Evolutionary conservation across 148 eudicot genomes (phyloP).

Genomic region (Pharnaceum exiguum): DNA sequence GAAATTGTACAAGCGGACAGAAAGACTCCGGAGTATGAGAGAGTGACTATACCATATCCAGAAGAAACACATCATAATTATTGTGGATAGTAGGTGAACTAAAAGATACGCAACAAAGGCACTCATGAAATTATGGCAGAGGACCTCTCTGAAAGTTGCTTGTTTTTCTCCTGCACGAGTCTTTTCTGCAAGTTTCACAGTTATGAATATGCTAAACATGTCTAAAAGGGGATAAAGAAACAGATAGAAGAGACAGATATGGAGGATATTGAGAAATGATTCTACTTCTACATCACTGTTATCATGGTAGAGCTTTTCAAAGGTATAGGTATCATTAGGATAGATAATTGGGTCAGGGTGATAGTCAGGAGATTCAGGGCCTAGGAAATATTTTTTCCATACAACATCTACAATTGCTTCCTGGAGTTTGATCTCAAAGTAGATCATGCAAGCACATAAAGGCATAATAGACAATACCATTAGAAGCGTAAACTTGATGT

Average conservation of each 20-base stretch:
- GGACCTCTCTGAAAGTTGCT: background rate
- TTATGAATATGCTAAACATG: conserved; percentile 2
- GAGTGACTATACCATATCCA: conserved; percentile 14
- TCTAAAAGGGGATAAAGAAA: conserved; percentile 9
- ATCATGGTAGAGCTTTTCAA: too few species aligned
- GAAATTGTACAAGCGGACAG: background rate
- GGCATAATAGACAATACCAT: conserved; percentile 12
- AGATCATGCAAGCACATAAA: conserved; percentile 12
- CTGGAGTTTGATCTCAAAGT: conserved; percentile 10
- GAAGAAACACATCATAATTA: conserved; percentile 11
- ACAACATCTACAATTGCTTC: background rate
- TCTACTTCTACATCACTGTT: background rate
- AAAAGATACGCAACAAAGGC: conserved; percentile 1
- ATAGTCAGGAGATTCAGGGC: background rate
- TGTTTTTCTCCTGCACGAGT: conserved; percentile 1
- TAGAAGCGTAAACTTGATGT: conserved; percentile 14
- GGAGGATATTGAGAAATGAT: background rate
- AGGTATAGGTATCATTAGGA: too few species aligned
- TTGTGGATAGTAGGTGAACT: conserved; percentile 16
- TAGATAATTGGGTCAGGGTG: too few species aligned
- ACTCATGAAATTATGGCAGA: conserved; percentile 6
- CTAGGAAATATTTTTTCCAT: background rate
- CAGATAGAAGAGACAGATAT: conserved; percentile 10
- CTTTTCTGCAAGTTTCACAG: conserved; percentile 9
- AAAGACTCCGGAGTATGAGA: background rate